These are phyloP conservation scores for Coemansia javaensis DNA, from an alignment of 192 early-diverging fungal species.

Conservation along the genomic window DNA sequence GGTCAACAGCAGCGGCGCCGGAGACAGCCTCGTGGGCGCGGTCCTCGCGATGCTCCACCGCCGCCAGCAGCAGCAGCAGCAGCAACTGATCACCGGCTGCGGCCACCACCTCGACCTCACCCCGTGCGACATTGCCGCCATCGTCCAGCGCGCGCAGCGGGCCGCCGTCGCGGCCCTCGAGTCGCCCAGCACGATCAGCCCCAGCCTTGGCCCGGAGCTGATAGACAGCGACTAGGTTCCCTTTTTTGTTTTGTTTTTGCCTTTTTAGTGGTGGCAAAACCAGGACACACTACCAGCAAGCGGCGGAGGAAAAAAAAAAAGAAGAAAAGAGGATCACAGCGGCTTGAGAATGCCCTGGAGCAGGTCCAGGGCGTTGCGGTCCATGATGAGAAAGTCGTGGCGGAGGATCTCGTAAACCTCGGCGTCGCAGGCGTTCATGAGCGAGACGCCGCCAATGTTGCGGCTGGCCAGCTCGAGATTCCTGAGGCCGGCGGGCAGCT, in stretches of 20 bases:
- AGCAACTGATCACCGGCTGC: not conserved
- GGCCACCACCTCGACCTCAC: constrained; percentile 4
- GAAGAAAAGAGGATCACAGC: constrained; percentile 14
- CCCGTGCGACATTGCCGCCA: constrained; percentile 10
- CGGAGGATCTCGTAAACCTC: constrained; percentile 67
- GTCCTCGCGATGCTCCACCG: constrained; percentile 49
- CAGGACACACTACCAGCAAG: not conserved
- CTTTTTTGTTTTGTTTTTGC: too few relatives aligned
- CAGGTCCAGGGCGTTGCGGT: constrained; percentile 59
- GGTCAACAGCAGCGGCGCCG: constrained; percentile 39
- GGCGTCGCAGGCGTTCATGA: constrained; percentile 58
- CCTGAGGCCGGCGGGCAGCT: constrained; percentile 30
- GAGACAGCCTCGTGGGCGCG: constrained; percentile 65
- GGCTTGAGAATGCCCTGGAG: constrained; percentile 55
- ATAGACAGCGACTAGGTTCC: constrained; percentile 8
- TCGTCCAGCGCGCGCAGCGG: constrained; percentile 29
- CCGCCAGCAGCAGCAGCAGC: not conserved
- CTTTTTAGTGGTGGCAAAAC: too few relatives aligned
- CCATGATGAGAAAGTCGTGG: constrained; percentile 63
- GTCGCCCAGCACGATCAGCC: constrained; percentile 25
- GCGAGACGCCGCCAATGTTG: constrained; percentile 57
- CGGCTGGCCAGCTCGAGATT: constrained; percentile 58
- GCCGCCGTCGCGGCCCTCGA: constrained; percentile 37
- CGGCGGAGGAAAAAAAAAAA: not conserved
- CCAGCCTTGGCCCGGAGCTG: constrained; percentile 12